Conservation (phyloP, 2,329 filamentous ascomycete species). For the Lasiodiplodia theobromae region DNA sequence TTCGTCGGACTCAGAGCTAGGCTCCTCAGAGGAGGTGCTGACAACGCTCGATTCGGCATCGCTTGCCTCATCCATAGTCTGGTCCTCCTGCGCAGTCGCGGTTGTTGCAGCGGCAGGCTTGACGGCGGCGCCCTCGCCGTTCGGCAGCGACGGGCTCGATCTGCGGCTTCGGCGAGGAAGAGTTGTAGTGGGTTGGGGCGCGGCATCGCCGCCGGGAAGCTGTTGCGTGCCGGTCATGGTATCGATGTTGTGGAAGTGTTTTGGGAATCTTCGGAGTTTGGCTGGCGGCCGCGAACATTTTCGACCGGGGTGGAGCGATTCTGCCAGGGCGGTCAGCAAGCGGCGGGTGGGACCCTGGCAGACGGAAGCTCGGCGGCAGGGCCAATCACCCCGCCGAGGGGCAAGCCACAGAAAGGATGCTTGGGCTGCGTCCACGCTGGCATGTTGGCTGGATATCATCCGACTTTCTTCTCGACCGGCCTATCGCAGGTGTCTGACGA, state of each 20-base stretch:
- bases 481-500: background rate
- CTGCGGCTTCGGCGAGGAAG: slow-evolving; percentile 18
- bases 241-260: background rate
- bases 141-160: slow-evolving; percentile 6
- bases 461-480: background rate
- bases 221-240: slow-evolving; percentile 18
- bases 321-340: slow-evolving; percentile 20
- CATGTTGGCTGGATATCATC: background rate
- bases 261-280: background rate
- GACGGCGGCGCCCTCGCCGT: background rate
- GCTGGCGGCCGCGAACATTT: slow-evolving; percentile 20
- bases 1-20: slow-evolving; percentile 42
- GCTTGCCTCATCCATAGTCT: slow-evolving; percentile 7
- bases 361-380: background rate
- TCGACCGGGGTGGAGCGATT: slow-evolving; percentile 13
- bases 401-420: background rate
- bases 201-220: background rate
- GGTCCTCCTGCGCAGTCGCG: slow-evolving; percentile 1
- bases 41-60: slow-evolving; percentile 11
- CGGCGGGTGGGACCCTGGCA: background rate
- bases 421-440: slow-evolving; percentile 2
- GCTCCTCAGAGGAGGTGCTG: slow-evolving; percentile 45
- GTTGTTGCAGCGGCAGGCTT: background rate
- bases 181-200: background rate
- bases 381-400: slow-evolving; percentile 25